Evolutionary conservation across 306 rosid genomes (phyloP), one percentile per base, ranked within the genome.

Genomic region (Acacia acuminata): DNA sequence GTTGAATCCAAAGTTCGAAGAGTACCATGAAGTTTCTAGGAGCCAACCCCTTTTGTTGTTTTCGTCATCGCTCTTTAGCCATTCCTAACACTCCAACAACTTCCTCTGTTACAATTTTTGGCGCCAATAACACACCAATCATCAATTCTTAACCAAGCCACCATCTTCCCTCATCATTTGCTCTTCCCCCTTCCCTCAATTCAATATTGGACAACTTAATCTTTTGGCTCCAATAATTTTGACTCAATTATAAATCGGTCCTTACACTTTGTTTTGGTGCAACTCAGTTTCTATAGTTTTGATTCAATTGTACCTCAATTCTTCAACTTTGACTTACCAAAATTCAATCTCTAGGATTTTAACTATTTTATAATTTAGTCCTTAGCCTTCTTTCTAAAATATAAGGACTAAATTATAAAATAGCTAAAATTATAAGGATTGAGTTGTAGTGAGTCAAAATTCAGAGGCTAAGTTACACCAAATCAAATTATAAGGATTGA

Each of bases 1-100:
- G 78, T 43, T 83, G 69, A 81, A 42, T 83, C 87, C 87, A 83
- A 86, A 77, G 81, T 42, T 68, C 42, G 44, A 85, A 81, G 64
- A 83, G 76, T 77, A 77, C 68, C 68, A 45, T 84, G 88, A 87
- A 87, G 84, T 87, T 87, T 87, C 88, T 78, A 44, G 36, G 67
- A 75, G 58, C 40, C 55, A 60, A 84, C 81, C 65, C 48, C 38
- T 74, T 73, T 73, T 75, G 63, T 77, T 25, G 36, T 81, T 83
- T 79, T 77, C 79, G 10, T 68, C 36, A n/a, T 58, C 65, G 4
- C 30, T 60, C 66, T 44, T 73, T 8, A 71, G 55, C 40, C 72
- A 71, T 12, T 45, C 65, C 22, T 17, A 65, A 44, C 24, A 84
- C 34, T 69, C 78, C 73, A 76, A 82, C 84, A 81, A 24, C 85